Percentiles rank a stretch among this genome's conserved stretches.
These are phyloP conservation scores for Apiotrichum gracile DNA, from an alignment of 1,284 basidiomycete species.

Conservation along the genomic window DNA sequence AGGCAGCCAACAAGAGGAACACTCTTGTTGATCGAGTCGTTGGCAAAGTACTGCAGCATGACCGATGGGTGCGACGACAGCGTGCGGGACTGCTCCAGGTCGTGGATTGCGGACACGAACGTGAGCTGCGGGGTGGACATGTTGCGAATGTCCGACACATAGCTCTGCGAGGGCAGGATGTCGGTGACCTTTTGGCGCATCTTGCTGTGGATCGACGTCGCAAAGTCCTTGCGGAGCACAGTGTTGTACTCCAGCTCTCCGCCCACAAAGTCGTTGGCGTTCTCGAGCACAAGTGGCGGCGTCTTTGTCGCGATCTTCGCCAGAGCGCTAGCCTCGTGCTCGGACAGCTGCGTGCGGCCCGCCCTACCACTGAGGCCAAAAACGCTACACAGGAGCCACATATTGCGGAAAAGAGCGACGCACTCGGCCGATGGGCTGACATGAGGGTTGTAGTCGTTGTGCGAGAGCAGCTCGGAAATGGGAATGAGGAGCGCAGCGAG, in stretches of 20 bases:
- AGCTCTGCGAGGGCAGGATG: slow-evolving; percentile 59
- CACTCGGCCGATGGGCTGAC: slow-evolving; percentile 57
- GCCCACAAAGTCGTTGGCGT: slow-evolving; percentile 73
- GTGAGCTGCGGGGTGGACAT: slow-evolving; percentile 79
- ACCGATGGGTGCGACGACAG: slow-evolving; percentile 73
- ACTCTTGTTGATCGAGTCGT: slow-evolving; percentile 75
- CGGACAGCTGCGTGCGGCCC: slow-evolving; percentile 33
- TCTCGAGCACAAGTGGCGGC: slow-evolving; percentile 76
- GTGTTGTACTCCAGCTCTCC: slow-evolving; percentile 92
- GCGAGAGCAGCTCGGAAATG: slow-evolving; percentile 80
- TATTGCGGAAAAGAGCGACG: slow-evolving; percentile 80
- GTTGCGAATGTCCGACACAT: slow-evolving; percentile 65
- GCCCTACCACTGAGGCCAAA: slow-evolving; percentile 66
- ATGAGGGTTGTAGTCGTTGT: slow-evolving; percentile 65
- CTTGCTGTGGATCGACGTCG: slow-evolving; percentile 63
- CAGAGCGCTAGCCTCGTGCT: slow-evolving; percentile 65
- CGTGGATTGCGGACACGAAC: slow-evolving; percentile 79
- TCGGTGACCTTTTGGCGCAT: slow-evolving; percentile 62
- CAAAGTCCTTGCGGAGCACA: slow-evolving; percentile 82
- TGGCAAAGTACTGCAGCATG: slow-evolving; percentile 81
- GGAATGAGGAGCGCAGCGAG: slow-evolving; percentile 79
- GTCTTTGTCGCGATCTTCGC: slow-evolving; percentile 80
- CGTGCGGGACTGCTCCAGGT: slow-evolving; percentile 83
- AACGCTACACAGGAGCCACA: slow-evolving; percentile 83
- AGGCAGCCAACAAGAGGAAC: slow-evolving; percentile 55